Conservation (phyloP, 176 grass and related monocot species). For the Oryza rufipogon region DNA sequence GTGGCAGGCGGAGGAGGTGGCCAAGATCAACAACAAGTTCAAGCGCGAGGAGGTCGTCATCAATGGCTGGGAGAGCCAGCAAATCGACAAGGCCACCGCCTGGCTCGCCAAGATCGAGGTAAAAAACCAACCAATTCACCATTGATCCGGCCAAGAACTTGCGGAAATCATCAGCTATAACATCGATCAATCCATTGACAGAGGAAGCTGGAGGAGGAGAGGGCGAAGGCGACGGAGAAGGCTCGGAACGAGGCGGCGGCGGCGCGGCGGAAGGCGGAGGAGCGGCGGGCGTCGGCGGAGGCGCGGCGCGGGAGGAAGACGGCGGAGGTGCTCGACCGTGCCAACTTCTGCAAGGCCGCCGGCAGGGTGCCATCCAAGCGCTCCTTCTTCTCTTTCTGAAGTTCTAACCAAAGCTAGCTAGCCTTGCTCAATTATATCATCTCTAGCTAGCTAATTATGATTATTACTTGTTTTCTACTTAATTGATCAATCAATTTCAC, state of each 20-base stretch:
- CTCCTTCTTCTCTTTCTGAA: conserved; percentile 58
- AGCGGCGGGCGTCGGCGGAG: conserved; percentile 65
- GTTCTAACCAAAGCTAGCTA: neutral
- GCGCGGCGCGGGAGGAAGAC: conserved; percentile 57
- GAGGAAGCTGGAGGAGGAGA: conserved; percentile 73
- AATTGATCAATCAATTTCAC: neutral
- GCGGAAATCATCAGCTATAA: too few species aligned
- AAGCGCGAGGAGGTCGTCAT: conserved; percentile 70
- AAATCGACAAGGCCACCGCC: conserved; percentile 51
- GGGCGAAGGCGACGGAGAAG: conserved; percentile 74
- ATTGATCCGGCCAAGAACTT: neutral
- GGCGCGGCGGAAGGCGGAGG: conserved; percentile 60
- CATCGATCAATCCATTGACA: neutral
- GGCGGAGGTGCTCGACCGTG: conserved; percentile 55
- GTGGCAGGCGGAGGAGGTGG: conserved; percentile 64
- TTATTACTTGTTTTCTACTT: neutral
- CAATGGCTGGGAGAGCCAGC: conserved; percentile 67
- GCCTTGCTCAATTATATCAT: neutral
- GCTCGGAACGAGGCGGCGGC: conserved; percentile 59
- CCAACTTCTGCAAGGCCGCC: conserved; percentile 68
- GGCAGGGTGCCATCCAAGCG: conserved; percentile 65
- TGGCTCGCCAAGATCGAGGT: conserved; percentile 69
- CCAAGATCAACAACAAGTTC: conserved; percentile 65
- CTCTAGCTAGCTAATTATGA: neutral
- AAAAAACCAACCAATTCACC: neutral